Base-by-base conservation (phyloP, 306 rosid species). In the Cyclanthera cordifolia region DNA sequence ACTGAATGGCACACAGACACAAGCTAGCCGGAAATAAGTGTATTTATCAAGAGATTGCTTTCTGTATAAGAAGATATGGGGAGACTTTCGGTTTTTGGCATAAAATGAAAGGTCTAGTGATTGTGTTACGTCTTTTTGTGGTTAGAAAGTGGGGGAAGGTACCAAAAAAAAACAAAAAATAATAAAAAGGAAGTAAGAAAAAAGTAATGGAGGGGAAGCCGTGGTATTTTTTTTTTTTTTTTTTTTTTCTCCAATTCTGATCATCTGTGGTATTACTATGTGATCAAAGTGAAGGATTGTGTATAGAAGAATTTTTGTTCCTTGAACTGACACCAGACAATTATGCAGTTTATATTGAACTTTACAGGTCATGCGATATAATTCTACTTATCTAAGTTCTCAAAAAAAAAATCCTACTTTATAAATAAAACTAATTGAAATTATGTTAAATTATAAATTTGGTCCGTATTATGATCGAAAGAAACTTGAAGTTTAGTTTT, bases 281-380 rank as follows among this genome's bases (percentile, higher is more conserved):
- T 15, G 13, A 45, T 65, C 37, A 15, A 45, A 43, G 70, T 23
- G 70, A 53, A n/a, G 70, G 39, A 41, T 65, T 45, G 52, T 65
- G 70, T 65, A 45, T 43, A 65, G 30, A 19, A 13, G 21, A 43
- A 23, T 65, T 65, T 65, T 65, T 65, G 53, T 45, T 65, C 53
- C 70, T 21, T 45, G 6, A 65, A 65, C 68, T 45, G 14, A 65
- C 19, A 19, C 30, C 32, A 11, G 51, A 63, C 52, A 32, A 64
- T 64, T 64, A 64, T 64, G 70, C 70, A 64, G 43, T 61, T 63
- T 41, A 23, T 43, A 34, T 17, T 60, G 37, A 34, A 47, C 67
- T 17, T 34, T 32, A 60, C 48, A 32, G 46, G 2, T 16, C 9
- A 37, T 34, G 48, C 34, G 1, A 32, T 27, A 56, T 56, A 56